Evolutionary conservation across 2,329 filamentous ascomycete genomes (phyloP).

Genomic region (Setomelanomma holmii): DNA sequence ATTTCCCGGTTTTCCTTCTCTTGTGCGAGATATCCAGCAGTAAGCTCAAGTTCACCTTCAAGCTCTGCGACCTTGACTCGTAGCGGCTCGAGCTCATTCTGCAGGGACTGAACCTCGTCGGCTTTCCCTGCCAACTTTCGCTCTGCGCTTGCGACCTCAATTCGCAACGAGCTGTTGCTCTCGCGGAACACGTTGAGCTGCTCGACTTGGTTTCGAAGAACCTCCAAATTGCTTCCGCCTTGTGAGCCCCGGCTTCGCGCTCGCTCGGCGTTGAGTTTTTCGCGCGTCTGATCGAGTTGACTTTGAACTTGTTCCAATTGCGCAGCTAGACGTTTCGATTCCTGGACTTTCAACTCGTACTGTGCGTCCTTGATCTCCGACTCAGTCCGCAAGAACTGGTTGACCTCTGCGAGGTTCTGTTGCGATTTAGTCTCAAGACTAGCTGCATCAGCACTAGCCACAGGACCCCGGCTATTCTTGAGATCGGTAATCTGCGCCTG

Average conservation of each 20-base stretch:
- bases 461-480: slow-evolving; percentile 73
- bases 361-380: slow-evolving; percentile 99
- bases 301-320: slow-evolving; percentile 86
- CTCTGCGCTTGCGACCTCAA: slow-evolving; percentile 82
- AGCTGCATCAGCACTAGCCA: slow-evolving; percentile 60
- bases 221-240: slow-evolving; percentile 79
- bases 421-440: slow-evolving; percentile 67
- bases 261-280: slow-evolving; percentile 90
- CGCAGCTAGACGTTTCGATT: slow-evolving; percentile 86
- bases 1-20: slow-evolving; percentile 90
- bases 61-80: slow-evolving; percentile 81
- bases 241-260: slow-evolving; percentile 76
- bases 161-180: slow-evolving; percentile 88
- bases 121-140: slow-evolving; percentile 77
- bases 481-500: slow-evolving; percentile 79
- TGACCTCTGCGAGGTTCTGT: slow-evolving; percentile 81
- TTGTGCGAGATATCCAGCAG: slow-evolving; percentile 87
- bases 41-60: slow-evolving; percentile 79
- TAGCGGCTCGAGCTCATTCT: slow-evolving; percentile 79
- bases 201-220: slow-evolving; percentile 92
- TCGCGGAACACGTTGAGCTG: slow-evolving; percentile 96
- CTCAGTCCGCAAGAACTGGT: slow-evolving; percentile 88
- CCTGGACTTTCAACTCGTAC: slow-evolving; percentile 85
- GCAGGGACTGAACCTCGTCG: slow-evolving; percentile 75
- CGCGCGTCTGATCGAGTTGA: slow-evolving; percentile 85